These are phyloP conservation scores for Agarophyton chilense DNA, from an alignment of 23 red algal species.

Conservation along the genomic window DNA sequence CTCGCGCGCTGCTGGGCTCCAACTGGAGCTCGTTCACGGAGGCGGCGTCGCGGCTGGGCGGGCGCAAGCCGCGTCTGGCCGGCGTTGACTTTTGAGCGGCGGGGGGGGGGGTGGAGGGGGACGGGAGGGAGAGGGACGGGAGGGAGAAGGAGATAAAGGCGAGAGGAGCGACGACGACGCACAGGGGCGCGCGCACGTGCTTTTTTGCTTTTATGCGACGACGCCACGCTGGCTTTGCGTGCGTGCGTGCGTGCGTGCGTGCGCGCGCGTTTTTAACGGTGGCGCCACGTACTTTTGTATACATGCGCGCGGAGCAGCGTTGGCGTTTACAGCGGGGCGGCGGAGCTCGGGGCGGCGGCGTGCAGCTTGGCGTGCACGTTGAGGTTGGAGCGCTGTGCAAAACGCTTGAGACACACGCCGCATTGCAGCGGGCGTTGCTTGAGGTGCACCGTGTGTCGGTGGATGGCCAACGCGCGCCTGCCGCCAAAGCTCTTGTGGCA, in stretches of 20 bases:
- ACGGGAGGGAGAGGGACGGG: background rate
- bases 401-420: conserved; percentile 35
- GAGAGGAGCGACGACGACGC: background rate
- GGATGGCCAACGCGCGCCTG: conserved; percentile 59
- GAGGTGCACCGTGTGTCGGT: conserved; percentile 64
- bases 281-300: background rate
- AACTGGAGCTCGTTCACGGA: conserved; percentile 90
- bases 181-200: background rate
- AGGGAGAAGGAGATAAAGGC: background rate
- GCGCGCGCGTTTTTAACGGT: background rate
- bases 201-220: too few relatives aligned
- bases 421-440: conserved; percentile 63
- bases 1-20: conserved; percentile 48
- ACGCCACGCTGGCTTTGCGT: background rate
- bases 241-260: background rate
- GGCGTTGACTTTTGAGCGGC: conserved; percentile 57
- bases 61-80: conserved; percentile 13
- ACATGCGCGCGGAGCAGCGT: too few relatives aligned
- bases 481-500: conserved; percentile 71
- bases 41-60: conserved; percentile 69
- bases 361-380: conserved; percentile 66
- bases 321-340: too few relatives aligned
- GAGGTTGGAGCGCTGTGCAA: conserved; percentile 65
- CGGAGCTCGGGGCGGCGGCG: too few relatives aligned
- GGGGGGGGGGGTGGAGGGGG: background rate